These are phyloP conservation scores for Nakazawaea holstii DNA, from an alignment of 805 yeast genomes.

Conservation along the genomic window DNA sequence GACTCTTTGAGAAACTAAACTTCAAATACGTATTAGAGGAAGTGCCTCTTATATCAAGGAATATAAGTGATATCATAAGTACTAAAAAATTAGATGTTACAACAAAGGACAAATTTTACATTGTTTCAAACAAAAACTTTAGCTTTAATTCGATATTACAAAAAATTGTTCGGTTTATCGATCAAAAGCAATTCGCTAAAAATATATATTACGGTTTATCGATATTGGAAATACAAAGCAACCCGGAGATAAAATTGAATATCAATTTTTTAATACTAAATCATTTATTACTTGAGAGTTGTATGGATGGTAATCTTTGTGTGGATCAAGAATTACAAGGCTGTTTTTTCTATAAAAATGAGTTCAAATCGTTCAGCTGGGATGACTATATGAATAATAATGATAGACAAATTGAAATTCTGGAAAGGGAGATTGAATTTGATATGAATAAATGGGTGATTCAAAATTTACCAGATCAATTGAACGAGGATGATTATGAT, in stretches of 20 bases:
- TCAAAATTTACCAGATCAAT: not conserved
- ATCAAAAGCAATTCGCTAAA: not conserved
- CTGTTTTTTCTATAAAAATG: constrained; percentile 23
- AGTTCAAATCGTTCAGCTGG: constrained; percentile 19
- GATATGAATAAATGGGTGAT: not conserved
- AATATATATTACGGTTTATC: constrained; percentile 19
- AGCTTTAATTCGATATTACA: constrained; percentile 18
- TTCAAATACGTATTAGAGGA: constrained; percentile 23
- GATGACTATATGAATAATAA: constrained; percentile 11
- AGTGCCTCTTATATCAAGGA: constrained; percentile 48
- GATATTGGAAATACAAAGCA: constrained; percentile 22
- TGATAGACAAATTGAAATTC: not conserved
- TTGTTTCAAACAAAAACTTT: constrained; percentile 21
- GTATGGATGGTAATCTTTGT: constrained; percentile 20
- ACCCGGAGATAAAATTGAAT: constrained; percentile 15
- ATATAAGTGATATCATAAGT: constrained; percentile 22
- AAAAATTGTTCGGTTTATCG: constrained; percentile 17
- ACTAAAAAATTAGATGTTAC: constrained; percentile 14
- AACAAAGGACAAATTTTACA: constrained; percentile 14
- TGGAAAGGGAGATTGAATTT: not conserved
- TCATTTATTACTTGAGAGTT: constrained; percentile 19
- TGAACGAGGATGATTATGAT: not conserved
- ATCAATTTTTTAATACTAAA: constrained; percentile 25
- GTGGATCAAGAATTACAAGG: constrained; percentile 25
- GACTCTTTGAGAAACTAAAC: constrained; percentile 44